Evolutionary conservation across 345 rosid genomes (phyloP), one percentile per base, ranked within the genome.

Genomic region (Camelina sativa): DNA sequence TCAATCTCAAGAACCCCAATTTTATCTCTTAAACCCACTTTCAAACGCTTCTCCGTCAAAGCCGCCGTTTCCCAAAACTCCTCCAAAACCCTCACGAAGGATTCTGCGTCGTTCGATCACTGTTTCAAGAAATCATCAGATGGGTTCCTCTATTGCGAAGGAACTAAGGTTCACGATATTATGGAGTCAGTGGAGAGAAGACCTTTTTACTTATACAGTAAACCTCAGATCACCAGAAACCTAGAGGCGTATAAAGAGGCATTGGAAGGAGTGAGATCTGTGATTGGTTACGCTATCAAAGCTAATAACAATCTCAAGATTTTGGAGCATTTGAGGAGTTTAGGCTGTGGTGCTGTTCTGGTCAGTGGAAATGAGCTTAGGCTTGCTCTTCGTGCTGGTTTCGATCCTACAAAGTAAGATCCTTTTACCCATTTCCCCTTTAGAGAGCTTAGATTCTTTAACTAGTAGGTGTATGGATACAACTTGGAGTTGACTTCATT

Each of bases 331-430:
- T 79, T 90, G 89, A 92, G 98, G 74, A 78, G 80, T 65, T 69
- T 89, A 84, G 99, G 98, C 3, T 96, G 94, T 78, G 97, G 98
- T 55, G 96, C 98, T 81, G 98, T 96, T 4, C 75, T 96, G 51
- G 99, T 92, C n/a, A 90, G 97, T 79, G 98, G 99, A 2, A 92
- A 92, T 80, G 99, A 96, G 84, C 96, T 96, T 40, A 86, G 90
- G 62, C 76, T 96, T 82, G 98, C 99, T 38, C 90, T 92, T 61
- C 81, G 66, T 41, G 95, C 98, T 57, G 97, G 97, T 8, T 92
- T 92, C 23, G 97, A 96, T 75, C 98, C 99, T 30, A 80, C 86
- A 28, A 96, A 82, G 99, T 92, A 91, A 40, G 63, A 3, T 8
- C 17, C 15, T 68, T 40, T 11, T 1, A 44, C 6, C 11, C 7